Evolutionary conservation across 345 rosid genomes (phyloP).

Genomic region (Stellera chamaejasme): DNA sequence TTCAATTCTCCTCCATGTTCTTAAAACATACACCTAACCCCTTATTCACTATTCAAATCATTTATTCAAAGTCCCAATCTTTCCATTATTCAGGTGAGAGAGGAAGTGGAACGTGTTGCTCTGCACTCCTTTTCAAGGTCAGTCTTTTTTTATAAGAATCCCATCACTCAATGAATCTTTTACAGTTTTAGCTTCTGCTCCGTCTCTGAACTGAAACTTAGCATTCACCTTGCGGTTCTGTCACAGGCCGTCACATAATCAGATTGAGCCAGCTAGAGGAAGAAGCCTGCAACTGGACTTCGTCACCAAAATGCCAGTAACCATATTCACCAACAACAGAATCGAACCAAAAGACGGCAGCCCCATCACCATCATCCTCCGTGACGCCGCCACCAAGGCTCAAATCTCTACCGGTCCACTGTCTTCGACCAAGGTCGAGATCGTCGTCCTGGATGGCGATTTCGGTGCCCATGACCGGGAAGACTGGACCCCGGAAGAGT

Average conservation of each 20-base stretch:
- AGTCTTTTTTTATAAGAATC: background rate
- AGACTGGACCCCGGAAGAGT: constrained; percentile 37
- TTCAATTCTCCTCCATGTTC: no score
- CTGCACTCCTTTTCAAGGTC: constrained; percentile 22
- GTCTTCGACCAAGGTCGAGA: constrained; percentile 45
- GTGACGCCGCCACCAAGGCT: constrained; percentile 31
- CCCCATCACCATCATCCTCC: constrained; percentile 32
- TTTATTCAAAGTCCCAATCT: background rate
- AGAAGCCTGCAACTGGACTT: constrained; percentile 37
- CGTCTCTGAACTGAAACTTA: background rate
- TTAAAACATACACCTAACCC: background rate
- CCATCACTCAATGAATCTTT: background rate
- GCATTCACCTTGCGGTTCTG: background rate
- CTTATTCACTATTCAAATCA: background rate
- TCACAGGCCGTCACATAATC: constrained; percentile 23
- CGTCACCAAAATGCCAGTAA: constrained; percentile 20
- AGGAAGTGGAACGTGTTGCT: constrained; percentile 29
- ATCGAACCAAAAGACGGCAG: constrained; percentile 38
- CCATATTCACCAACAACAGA: constrained; percentile 54
- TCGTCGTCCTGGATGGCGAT: constrained; percentile 59
- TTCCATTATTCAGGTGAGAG: constrained; percentile 31
- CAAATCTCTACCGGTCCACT: constrained; percentile 32
- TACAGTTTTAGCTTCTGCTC: background rate
- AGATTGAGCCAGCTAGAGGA: constrained; percentile 21
- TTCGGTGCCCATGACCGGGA: constrained; percentile 38